Conservation (phyloP, 345 rosid species). For the Boechera stricta region DNA sequence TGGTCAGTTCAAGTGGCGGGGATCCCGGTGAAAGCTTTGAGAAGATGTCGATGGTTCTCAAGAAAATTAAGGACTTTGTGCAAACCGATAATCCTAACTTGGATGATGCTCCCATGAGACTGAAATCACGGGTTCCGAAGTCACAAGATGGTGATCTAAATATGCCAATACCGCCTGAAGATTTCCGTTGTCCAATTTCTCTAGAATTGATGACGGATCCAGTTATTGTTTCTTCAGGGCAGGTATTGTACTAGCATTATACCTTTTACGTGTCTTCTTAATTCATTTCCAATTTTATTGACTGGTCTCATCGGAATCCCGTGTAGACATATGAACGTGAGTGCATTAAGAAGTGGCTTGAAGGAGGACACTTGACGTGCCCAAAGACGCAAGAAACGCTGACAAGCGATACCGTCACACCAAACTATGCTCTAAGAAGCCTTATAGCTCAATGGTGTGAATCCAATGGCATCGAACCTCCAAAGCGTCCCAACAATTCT, state of each 20-base stretch:
- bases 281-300: background rate
- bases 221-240: slow-evolving; percentile 95
- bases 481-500: slow-evolving; percentile 70
- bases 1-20: slow-evolving; percentile 69
- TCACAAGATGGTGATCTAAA: slow-evolving; percentile 51
- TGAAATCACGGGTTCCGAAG: slow-evolving; percentile 50
- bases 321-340: slow-evolving; percentile 46
- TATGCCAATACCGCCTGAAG: slow-evolving; percentile 70
- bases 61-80: slow-evolving; percentile 80
- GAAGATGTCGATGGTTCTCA: slow-evolving; percentile 80
- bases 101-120: slow-evolving; percentile 45
- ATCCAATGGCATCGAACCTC: slow-evolving; percentile 80
- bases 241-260: slow-evolving; percentile 50
- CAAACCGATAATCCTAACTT: slow-evolving; percentile 73
- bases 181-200: slow-evolving; percentile 91
- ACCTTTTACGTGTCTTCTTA: background rate
- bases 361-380: slow-evolving; percentile 76
- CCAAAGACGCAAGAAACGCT: slow-evolving; percentile 89
- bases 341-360: slow-evolving; percentile 87
- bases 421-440: slow-evolving; percentile 87
- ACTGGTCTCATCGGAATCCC: slow-evolving; percentile 7
- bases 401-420: slow-evolving; percentile 61
- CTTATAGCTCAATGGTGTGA: slow-evolving; percentile 98
- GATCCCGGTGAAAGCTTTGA: slow-evolving; percentile 83
- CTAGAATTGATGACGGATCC: slow-evolving; percentile 92